Evolutionary conservation across 306 rosid genomes (phyloP), one percentile per base, ranked within the genome.

Genomic region (Elaeagnus macrophylla): DNA sequence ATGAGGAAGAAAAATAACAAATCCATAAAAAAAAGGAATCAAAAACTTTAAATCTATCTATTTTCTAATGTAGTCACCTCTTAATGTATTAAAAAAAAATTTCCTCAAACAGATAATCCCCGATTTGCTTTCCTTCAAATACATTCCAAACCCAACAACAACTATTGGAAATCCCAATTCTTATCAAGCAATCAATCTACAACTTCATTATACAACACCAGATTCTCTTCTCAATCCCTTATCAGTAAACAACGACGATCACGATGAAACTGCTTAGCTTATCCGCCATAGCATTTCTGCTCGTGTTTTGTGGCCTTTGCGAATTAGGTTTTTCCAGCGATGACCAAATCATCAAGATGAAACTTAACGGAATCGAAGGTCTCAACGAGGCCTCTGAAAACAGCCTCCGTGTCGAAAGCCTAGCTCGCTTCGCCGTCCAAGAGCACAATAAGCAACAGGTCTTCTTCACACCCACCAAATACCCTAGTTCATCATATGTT

Each of bases 401-500:
- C 17, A 46, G 25, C 41, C 46, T 25, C 0, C 32, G 32, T 25
- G 32, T 69, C 18, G 70, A 77, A 7, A 48, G 32, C 59, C 74
- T 81, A 15, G 83, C 61, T 50, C 83, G 72, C 52, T 77, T 77
- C 59, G 83, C 88, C 12, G 60, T 81, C 44, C 64, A 77, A 62
- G 72, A 81, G 19, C 75, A 75, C 76, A 79, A 74, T 68, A 74
- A 74, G 54, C 61, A 75, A 65, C 68, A 68, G 73, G 81, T 78
- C 10, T 48, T 37, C 32, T 13, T 14, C 32, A 5, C n/a, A n/a
- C n/a, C 32, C 32, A 25, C 32, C 32, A 25, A 25, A 25, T 25
- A 5, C 12, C 8, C 39, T 39, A n/a, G 5, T 15, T 55, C 8
- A 12, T 13, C 6, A 12, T 25, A 19, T 53, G 2, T 4, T 5